Percentiles rank a stretch among this genome's conserved stretches.
Evolutionary conservation across 176 grass and related monocot species (phyloP).

Genomic region (Saccharum spontaneum): DNA sequence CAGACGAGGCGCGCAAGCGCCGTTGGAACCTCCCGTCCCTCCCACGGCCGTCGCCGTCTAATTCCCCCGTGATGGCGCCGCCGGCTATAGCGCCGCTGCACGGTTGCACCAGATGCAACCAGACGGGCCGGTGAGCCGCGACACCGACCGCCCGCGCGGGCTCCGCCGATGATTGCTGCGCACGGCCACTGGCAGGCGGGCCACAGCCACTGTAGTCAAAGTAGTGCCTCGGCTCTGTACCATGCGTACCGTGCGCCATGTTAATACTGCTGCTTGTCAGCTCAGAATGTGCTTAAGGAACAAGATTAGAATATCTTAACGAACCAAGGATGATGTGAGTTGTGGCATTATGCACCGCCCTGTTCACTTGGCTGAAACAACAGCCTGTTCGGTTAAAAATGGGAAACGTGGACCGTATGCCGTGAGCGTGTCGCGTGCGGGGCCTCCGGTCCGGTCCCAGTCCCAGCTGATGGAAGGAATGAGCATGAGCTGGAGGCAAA

Average conservation of each 20-base stretch:
- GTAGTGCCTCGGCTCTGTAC: background rate
- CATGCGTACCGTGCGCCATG: background rate
- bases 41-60: slow-evolving; percentile 26
- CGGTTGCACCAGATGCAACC: slow-evolving; percentile 27
- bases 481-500: background rate
- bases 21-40: slow-evolving; percentile 12
- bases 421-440: slow-evolving; percentile 28
- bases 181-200: background rate
- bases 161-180: too few relatives aligned
- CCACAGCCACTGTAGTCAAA: too few relatives aligned
- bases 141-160: background rate
- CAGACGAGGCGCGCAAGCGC: background rate
- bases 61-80: slow-evolving; percentile 28
- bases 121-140: background rate
- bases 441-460: background rate
- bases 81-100: background rate
- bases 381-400: too few relatives aligned
- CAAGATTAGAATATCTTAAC: too few relatives aligned
- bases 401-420: slow-evolving; percentile 32
- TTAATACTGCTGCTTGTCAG: too few relatives aligned
- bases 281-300: background rate
- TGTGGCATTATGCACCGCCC: background rate
- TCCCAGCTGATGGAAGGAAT: background rate
- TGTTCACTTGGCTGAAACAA: too few relatives aligned
- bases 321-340: background rate